These are phyloP conservation scores for Solanum chacoense DNA, from an alignment of 305 asterid genomes.

Conservation along the genomic window DNA sequence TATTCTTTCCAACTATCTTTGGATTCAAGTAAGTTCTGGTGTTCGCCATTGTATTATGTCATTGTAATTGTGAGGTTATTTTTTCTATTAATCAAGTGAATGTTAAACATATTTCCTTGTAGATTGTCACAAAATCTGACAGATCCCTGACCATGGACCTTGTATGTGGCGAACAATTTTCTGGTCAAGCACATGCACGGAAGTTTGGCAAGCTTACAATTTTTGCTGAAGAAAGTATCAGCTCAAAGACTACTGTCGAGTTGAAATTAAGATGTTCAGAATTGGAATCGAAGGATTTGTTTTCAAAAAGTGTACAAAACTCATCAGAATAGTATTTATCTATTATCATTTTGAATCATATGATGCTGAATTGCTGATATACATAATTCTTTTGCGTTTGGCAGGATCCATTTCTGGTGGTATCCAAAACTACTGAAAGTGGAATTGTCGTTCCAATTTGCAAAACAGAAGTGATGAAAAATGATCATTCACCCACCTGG, in stretches of 20 bases:
- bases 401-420: conserved; percentile 90
- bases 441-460: conserved; percentile 67
- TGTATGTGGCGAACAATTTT: conserved; percentile 29
- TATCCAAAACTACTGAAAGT: conserved; percentile 70
- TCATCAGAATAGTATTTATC: conserved; percentile 5
- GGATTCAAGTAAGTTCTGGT: background rate
- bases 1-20: background rate
- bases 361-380: conserved; percentile 10
- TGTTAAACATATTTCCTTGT: conserved; percentile 10
- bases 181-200: conserved; percentile 27
- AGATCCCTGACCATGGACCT: conserved; percentile 57
- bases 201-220: conserved; percentile 62
- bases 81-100: background rate
- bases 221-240: conserved; percentile 75
- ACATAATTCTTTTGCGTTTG: conserved; percentile 21
- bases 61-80: background rate
- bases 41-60: background rate
- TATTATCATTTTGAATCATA: conserved; percentile 11
- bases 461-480: conserved; percentile 91
- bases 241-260: conserved; percentile 76
- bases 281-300: conserved; percentile 82
- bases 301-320: conserved; percentile 78
- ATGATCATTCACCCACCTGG: conserved; percentile 80
- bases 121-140: conserved; percentile 64
- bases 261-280: conserved; percentile 76